Evolutionary conservation across 2,329 filamentous ascomycete genomes (phyloP).

Genomic region (Phaeosphaeriaceae sp.): DNA sequence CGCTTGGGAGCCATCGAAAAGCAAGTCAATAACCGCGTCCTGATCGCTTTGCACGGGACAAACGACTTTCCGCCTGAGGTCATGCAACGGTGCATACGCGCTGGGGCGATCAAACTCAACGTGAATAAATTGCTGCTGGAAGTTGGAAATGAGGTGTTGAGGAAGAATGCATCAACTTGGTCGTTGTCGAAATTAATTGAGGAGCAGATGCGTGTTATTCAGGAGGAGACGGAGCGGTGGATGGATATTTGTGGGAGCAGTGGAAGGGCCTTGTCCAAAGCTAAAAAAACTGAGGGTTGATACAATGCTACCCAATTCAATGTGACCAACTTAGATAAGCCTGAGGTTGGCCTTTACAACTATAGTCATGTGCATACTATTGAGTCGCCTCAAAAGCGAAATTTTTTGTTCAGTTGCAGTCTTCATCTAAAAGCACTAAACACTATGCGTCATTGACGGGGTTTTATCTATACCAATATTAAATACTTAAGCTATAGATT

Average conservation of each 20-base stretch:
- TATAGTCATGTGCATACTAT: no score
- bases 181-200: conserved; percentile 51
- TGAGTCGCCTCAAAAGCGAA: no score
- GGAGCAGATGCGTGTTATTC: conserved; percentile 53
- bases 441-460: no score
- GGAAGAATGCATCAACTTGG: conserved; percentile 45
- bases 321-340: no score
- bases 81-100: conserved; percentile 59
- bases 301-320: no score
- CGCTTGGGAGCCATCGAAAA: conserved; percentile 37
- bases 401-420: no score
- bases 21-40: conserved; percentile 50
- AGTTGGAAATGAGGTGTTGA: conserved; percentile 52
- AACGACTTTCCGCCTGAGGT: conserved; percentile 61
- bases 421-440: no score
- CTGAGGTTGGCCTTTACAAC: no score
- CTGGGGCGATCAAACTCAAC: conserved; percentile 63
- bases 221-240: conserved; percentile 54
- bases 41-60: conserved; percentile 63
- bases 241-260: conserved; percentile 57
- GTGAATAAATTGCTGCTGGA: conserved; percentile 62
- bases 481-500: no score
- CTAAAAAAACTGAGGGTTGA: no score
- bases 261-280: conserved; percentile 52
- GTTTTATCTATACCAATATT: no score